phyloP scores from a whole-genome alignment of 495 filamentous ascomycete species.

The Xylaria curta region DNA sequence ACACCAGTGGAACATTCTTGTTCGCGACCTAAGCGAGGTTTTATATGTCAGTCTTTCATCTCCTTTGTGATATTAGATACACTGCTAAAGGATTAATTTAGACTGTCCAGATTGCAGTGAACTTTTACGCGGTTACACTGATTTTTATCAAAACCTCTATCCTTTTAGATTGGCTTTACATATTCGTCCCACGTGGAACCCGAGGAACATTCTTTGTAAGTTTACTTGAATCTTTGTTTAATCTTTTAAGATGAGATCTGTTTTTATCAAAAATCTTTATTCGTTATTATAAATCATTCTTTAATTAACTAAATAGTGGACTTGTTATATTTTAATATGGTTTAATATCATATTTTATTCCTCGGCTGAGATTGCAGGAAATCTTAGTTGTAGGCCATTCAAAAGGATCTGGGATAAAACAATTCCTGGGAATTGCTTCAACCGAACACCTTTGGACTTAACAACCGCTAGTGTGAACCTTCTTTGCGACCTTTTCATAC shows the following conservation, averaged over 20 bases:
- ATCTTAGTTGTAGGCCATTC: slow-evolving; percentile 50
- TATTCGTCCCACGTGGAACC: slow-evolving; percentile 33
- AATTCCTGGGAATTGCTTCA: slow-evolving; percentile 35
- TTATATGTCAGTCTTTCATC: not conserved
- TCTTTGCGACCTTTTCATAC: slow-evolving; percentile 43
- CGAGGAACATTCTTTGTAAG: slow-evolving; percentile 29
- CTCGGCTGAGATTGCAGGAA: slow-evolving; percentile 47
- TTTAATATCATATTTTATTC: slow-evolving; percentile 48
- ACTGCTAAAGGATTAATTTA: slow-evolving; percentile 1
- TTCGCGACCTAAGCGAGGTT: slow-evolving; percentile 4
- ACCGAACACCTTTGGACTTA: slow-evolving; percentile 33
- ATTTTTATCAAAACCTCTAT: slow-evolving; percentile 37
- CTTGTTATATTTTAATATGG: slow-evolving; percentile 42
- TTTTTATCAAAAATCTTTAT: no score
- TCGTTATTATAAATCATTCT: no score
- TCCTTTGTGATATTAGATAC: not conserved
- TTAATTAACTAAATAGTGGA: slow-evolving; percentile 9
- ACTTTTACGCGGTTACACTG: slow-evolving; percentile 32
- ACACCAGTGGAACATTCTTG: slow-evolving; percentile 34
- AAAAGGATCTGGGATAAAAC: slow-evolving; percentile 38
- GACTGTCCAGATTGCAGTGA: slow-evolving; percentile 28
- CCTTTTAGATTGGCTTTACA: slow-evolving; percentile 41
- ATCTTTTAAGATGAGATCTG: no score
- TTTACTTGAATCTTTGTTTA: not conserved
- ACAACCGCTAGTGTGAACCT: slow-evolving; percentile 41